Conservation (phyloP, 805 yeast genomes). For the Metschnikowia hibisci region DNA sequence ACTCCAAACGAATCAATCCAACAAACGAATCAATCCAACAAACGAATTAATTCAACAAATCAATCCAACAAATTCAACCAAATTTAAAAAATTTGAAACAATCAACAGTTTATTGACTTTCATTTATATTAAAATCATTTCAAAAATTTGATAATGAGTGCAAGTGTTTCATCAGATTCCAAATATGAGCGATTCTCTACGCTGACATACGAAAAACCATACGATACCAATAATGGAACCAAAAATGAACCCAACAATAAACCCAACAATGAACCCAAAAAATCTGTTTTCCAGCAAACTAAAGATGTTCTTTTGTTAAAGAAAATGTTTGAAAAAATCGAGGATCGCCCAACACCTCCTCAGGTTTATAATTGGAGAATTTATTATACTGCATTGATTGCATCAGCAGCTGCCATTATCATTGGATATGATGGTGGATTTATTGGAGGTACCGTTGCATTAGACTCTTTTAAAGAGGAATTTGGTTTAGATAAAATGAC, state of each 20-base stretch:
- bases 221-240: too few species aligned
- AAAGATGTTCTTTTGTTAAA: conserved; percentile 15
- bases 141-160: too few species aligned
- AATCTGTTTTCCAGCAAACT: conserved; percentile 8
- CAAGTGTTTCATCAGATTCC: conserved; percentile 1
- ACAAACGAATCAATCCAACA: too few species aligned
- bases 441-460: conserved; percentile 38
- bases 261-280: too few species aligned
- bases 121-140: too few species aligned
- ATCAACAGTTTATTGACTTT: too few species aligned
- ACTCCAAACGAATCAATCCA: too few species aligned
- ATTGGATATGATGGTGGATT: conserved; percentile 42
- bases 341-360: conserved; percentile 38
- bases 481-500: conserved; percentile 28
- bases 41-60: too few species aligned
- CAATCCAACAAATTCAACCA: too few species aligned
- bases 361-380: conserved; percentile 34
- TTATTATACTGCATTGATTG: conserved; percentile 34
- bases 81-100: too few species aligned
- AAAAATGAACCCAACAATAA: too few species aligned
- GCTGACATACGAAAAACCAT: background rate
- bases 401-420: conserved; percentile 38
- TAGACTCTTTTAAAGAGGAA: conserved; percentile 29
- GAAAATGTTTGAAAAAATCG: conserved; percentile 28
- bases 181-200: conserved; percentile 7